A percentile compares a stretch with the other conserved stretches of the same genome.
Evolutionary conservation across 1,284 basidiomycete genomes (phyloP).

Genomic region (Ceratobasidium sp.): DNA sequence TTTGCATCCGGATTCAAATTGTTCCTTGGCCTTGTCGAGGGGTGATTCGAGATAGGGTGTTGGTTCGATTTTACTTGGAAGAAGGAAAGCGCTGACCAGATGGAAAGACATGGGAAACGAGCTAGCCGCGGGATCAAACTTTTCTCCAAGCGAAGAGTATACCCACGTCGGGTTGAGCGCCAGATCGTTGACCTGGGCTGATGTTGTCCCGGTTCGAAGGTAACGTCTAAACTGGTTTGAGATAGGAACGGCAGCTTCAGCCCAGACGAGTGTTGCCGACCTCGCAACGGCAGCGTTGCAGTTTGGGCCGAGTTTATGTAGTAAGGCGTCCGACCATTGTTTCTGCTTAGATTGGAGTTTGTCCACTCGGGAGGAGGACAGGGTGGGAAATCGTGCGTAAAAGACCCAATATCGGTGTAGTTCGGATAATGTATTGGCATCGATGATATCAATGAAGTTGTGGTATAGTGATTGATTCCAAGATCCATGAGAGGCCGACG

Average conservation of each 20-base stretch:
- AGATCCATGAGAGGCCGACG: constrained; percentile 50
- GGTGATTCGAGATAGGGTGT: constrained; percentile 40
- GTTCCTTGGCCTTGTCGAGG: constrained; percentile 46
- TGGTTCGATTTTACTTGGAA: constrained; percentile 26
- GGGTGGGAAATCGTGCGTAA: constrained; percentile 48
- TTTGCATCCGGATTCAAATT: constrained; percentile 52
- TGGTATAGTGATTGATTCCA: constrained; percentile 58
- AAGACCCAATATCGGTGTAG: constrained; percentile 55
- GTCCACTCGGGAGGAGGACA: constrained; percentile 35
- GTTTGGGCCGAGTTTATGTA: constrained; percentile 37
- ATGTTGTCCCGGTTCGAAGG: constrained; percentile 56
- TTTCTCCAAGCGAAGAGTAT: constrained; percentile 53
- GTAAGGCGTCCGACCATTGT: constrained; percentile 21
- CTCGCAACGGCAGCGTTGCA: constrained; percentile 46
- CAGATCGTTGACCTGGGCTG: constrained; percentile 45
- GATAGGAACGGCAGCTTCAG: constrained; percentile 42
- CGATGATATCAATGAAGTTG: constrained; percentile 50
- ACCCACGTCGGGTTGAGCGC: constrained; percentile 58
- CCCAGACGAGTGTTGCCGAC: constrained; percentile 53
- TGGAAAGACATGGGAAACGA: constrained; percentile 60
- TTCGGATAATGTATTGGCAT: constrained; percentile 53
- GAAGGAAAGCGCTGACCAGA: constrained; percentile 51
- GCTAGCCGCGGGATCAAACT: constrained; percentile 55
- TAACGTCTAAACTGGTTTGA: constrained; percentile 49
- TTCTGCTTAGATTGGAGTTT: constrained; percentile 32